A percentile compares a stretch with the other conserved stretches of the same genome.
These are phyloP conservation scores for Chrysoporthe cubensis DNA, from an alignment of 2,329 filamentous ascomycete genomes.

Conservation along the genomic window DNA sequence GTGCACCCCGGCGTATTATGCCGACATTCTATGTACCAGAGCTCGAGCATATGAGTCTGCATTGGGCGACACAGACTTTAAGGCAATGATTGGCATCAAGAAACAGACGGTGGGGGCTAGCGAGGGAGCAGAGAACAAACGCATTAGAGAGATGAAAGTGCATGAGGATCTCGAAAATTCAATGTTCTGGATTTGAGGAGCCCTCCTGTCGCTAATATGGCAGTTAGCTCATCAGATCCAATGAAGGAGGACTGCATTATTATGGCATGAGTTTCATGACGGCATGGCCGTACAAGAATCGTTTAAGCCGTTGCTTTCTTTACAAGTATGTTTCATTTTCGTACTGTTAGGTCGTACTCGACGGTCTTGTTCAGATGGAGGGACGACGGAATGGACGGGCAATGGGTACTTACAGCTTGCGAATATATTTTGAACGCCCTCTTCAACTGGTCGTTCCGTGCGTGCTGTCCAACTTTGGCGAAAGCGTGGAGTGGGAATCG, in stretches of 20 bases:
- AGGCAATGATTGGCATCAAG: constrained; percentile 22
- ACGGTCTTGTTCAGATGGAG: background rate
- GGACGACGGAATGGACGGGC: background rate
- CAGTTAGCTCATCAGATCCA: background rate
- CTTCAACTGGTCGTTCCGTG: background rate
- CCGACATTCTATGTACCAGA: constrained; percentile 81
- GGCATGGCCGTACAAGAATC: background rate
- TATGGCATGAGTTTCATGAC: background rate
- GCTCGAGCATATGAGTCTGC: constrained; percentile 73
- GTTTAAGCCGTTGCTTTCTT: background rate
- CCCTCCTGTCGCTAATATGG: background rate
- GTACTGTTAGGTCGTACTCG: background rate
- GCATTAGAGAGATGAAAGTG: constrained; percentile 37
- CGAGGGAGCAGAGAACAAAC: background rate
- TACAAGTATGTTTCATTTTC: background rate
- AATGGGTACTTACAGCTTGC: background rate
- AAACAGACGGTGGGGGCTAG: background rate
- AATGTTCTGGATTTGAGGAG: constrained; percentile 60
- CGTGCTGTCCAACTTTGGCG: background rate
- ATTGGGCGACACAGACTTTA: constrained; percentile 53
- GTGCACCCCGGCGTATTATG: constrained; percentile 88
- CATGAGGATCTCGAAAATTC: constrained; percentile 48
- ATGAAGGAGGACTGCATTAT: background rate
- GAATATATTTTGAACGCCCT: background rate
- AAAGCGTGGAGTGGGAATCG: background rate